Evolutionary conservation across 2,329 filamentous ascomycete species (phyloP).

Genomic region (Alternaria longipes): DNA sequence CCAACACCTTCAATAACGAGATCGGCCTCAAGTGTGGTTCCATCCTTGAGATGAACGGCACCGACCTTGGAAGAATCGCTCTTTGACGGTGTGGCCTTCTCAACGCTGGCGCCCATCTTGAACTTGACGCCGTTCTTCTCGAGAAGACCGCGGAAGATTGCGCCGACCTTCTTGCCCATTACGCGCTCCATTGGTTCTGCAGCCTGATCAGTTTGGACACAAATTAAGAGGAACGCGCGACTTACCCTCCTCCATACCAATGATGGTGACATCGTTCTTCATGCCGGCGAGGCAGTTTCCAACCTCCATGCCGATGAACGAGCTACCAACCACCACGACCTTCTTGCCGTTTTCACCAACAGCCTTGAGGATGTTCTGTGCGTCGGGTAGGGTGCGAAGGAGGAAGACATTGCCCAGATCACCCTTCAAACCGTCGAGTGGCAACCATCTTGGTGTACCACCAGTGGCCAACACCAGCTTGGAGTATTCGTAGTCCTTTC

Average conservation of each 20-base stretch:
- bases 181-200: slow-evolving; percentile 81
- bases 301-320: slow-evolving; percentile 99
- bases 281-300: slow-evolving; percentile 78
- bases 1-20: slow-evolving; percentile 92
- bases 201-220: slow-evolving; percentile 18
- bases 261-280: slow-evolving; percentile 83
- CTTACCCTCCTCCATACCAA: slow-evolving; percentile 79
- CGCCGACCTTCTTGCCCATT: slow-evolving; percentile 82
- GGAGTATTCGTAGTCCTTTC: slow-evolving; percentile 76
- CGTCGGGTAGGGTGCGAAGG: slow-evolving; percentile 79
- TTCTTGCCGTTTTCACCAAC: slow-evolving; percentile 87
- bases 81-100: slow-evolving; percentile 78
- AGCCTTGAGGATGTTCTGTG: slow-evolving; percentile 78
- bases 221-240: background rate
- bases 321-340: slow-evolving; percentile 88
- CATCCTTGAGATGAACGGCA: slow-evolving; percentile 83
- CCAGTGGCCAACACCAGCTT: slow-evolving; percentile 93
- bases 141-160: slow-evolving; percentile 78
- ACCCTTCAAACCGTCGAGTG: slow-evolving; percentile 82
- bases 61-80: slow-evolving; percentile 78
- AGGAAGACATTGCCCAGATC: slow-evolving; percentile 87
- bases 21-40: slow-evolving; percentile 83
- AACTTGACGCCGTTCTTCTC: slow-evolving; percentile 93
- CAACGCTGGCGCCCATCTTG: slow-evolving; percentile 79
- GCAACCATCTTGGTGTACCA: slow-evolving; percentile 77